Evolutionary conservation across 192 early-diverging fungal species (phyloP), one percentile per base, ranked within the genome.

Genomic region (Phlyctochytrium bullatum): DNA sequence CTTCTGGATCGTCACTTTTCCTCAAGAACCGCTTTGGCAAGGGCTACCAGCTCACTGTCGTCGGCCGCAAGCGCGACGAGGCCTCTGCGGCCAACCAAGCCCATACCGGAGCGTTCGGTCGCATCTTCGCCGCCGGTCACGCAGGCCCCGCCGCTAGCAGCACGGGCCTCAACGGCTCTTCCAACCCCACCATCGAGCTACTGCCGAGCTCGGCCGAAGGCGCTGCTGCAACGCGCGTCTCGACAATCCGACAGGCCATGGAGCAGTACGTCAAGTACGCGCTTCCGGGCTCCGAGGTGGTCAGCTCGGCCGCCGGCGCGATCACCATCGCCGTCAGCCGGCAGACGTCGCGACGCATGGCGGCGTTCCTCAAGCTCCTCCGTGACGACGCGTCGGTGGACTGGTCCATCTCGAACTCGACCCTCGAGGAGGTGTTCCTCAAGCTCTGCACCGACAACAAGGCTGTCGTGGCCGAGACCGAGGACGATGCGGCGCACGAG

Each of bases 21-120:
- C 71, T 90, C 35, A 90, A 90, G 69, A 87, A 82, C 71, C 79
- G 80, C 64, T 90, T 90, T 78, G 87, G 87, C 16, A 78, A 82
- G 0, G 88, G 88, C 16, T 88, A 88, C 63, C 80, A 82, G 23
- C 70, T 90, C 24, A 65, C 67, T 17, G n/a, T 78, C 0, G 67
- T 69, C 17, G 64, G 59, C 33, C 27, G 69, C 23, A n/a, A 23
- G 14, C 28, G 58, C 12, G 12, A 10, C n/a, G 35, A 53, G 36
- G 12, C 58, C 29, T 25, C 59, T 1, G 50, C 24, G 51, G 23
- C 28, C 23, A 16, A 23, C 12, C 10, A 6, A 3, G 16, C 47
- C 10, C 23, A 17, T 65, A 34, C 17, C 1, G 66, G 61, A 24
- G 58, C 28, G 28, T 24, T 34, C n/a, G n/a, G n/a, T n/a, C n/a